Conservation (phyloP, 306 rosid genomes). For the Dalbergia oliveri region DNA sequence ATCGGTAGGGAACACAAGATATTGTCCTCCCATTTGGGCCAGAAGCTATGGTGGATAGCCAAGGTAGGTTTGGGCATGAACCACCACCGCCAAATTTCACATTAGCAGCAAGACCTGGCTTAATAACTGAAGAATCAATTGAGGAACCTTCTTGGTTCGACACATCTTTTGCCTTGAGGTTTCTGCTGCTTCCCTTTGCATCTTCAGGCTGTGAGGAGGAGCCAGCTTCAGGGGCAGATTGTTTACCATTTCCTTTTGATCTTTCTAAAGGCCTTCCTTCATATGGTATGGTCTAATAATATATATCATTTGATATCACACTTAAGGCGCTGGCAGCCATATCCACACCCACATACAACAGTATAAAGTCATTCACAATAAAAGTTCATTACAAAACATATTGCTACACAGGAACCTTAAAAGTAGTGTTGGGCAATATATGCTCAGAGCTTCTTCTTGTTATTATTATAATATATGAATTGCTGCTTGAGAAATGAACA, state of each 20-base stretch:
- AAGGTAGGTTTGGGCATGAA: slow-evolving; percentile 71
- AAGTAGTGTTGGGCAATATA: no score
- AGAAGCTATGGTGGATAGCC: no score
- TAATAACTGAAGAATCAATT: slow-evolving; percentile 72
- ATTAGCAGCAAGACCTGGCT: slow-evolving; percentile 87
- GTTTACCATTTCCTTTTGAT: slow-evolving; percentile 75
- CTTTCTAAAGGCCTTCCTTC: slow-evolving; percentile 73
- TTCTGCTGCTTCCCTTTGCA: slow-evolving; percentile 72
- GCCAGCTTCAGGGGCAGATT: slow-evolving; percentile 70
- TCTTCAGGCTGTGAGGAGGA: slow-evolving; percentile 75
- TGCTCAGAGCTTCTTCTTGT: no score
- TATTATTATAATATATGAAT: no score
- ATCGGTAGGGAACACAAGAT: background rate
- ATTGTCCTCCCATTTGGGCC: no score
- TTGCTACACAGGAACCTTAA: background rate
- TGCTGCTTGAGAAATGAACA: no score
- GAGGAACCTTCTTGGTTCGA: slow-evolving; percentile 67
- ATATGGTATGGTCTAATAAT: slow-evolving; percentile 57
- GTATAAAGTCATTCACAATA: slow-evolving; percentile 39
- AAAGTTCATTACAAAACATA: background rate
- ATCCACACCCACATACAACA: slow-evolving; percentile 40
- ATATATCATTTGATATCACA: slow-evolving; percentile 56
- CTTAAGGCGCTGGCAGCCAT: slow-evolving; percentile 56
- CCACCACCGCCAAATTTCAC: slow-evolving; percentile 92
- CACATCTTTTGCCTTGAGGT: slow-evolving; percentile 73